These are phyloP conservation scores for Teratosphaeria gauchensis DNA, from an alignment of 2,329 filamentous ascomycete genomes.

Conservation along the genomic window DNA sequence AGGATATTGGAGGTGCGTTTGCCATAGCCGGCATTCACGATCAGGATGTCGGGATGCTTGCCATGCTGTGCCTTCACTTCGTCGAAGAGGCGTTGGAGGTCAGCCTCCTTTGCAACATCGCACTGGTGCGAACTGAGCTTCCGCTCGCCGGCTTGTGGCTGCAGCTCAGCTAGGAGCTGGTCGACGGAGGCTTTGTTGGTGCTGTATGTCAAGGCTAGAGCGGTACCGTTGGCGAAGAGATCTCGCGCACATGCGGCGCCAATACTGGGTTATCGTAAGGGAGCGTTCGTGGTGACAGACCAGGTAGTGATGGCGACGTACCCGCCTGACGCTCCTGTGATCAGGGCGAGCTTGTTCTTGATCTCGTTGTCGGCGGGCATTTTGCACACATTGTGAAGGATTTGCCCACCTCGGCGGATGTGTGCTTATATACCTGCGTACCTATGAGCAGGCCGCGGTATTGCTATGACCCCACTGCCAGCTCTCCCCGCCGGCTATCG, in stretches of 20 bases:
- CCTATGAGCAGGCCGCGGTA: not conserved
- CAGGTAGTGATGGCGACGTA: slow-evolving; percentile 21
- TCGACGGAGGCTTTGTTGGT: slow-evolving; percentile 40
- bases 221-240: slow-evolving; percentile 43
- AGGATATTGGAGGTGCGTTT: slow-evolving; percentile 42
- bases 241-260: slow-evolving; percentile 49
- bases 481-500: not conserved
- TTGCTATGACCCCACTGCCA: not conserved
- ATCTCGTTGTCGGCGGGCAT: slow-evolving; percentile 30
- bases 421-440: not conserved
- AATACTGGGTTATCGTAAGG: slow-evolving; percentile 36
- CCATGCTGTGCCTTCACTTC: slow-evolving; percentile 46
- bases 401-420: no score
- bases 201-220: slow-evolving; percentile 52
- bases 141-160: slow-evolving; percentile 18
- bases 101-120: slow-evolving; percentile 46
- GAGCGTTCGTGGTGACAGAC: not conserved
- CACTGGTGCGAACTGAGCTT: slow-evolving; percentile 47
- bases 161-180: slow-evolving; percentile 29
- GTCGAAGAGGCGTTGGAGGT: slow-evolving; percentile 45
- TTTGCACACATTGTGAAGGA: not conserved
- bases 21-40: slow-evolving; percentile 59
- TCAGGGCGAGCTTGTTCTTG: slow-evolving; percentile 45
- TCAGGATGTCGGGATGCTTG: slow-evolving; percentile 52
- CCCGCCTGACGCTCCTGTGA: slow-evolving; percentile 55